phyloP scores from a whole-genome alignment of 225 moss, liverwort and hornwort species.

The Bryum argenteum region DNA sequence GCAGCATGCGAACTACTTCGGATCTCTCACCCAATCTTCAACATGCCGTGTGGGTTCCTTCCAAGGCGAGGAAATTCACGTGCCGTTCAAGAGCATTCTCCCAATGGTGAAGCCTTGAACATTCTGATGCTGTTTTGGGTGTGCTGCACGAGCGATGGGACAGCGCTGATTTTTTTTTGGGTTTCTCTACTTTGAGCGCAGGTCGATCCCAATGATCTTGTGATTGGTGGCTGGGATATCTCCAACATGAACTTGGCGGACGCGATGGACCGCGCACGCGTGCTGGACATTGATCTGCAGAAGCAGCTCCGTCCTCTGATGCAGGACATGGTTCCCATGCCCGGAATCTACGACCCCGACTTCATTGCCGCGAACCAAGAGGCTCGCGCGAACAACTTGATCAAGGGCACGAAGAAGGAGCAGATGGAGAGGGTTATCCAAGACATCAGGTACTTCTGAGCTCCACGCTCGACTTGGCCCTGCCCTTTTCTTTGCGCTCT shows the following conservation, averaged over 20 bases:
- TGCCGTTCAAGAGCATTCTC: slow-evolving; percentile 88
- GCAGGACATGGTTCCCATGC: slow-evolving; percentile 82
- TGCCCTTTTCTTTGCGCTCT: background rate
- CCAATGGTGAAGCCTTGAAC: slow-evolving; percentile 64
- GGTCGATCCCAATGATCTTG: slow-evolving; percentile 81
- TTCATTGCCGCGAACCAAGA: slow-evolving; percentile 97
- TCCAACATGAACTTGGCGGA: slow-evolving; percentile 94
- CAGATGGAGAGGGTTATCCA: slow-evolving; percentile 85
- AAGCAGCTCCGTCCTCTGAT: slow-evolving; percentile 93
- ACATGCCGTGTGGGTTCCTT: slow-evolving; percentile 93
- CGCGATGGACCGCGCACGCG: slow-evolving; percentile 89
- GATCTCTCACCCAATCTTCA: slow-evolving; percentile 90
- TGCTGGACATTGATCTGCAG: slow-evolving; percentile 93
- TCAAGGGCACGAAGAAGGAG: slow-evolving; percentile 92
- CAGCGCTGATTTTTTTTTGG: no score
- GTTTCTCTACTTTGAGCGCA: slow-evolving; percentile 20
- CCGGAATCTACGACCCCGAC: slow-evolving; percentile 88
- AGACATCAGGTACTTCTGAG: slow-evolving; percentile 70
- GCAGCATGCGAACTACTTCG: slow-evolving; percentile 89
- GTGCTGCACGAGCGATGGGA: no score
- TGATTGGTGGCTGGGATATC: slow-evolving; percentile 94
- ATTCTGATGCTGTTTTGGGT: background rate
- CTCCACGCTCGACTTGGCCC: background rate
- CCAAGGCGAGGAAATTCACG: slow-evolving; percentile 84
- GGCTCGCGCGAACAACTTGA: slow-evolving; percentile 77